Base-by-base conservation (phyloP, 2,329 filamentous ascomycete species). In the Westerdykella sp. region DNA sequence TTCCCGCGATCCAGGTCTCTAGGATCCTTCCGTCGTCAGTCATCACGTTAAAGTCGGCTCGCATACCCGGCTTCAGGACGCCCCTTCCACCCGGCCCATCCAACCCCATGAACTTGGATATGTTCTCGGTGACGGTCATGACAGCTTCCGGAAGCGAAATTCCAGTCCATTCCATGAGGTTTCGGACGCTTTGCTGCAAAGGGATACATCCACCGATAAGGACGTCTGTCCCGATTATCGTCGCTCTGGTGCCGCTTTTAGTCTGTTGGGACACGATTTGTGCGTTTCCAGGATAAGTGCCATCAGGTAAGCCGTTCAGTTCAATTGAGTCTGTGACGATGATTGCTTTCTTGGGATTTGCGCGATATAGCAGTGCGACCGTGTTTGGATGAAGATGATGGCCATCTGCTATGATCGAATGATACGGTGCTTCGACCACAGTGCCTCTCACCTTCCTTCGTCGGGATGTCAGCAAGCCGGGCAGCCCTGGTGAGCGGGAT, bases 301-400 rank as follows among this genome's bases (percentile, higher is more conserved):
- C 76, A 41, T 79, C 73, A 0, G 69, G 65, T 1, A 78, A 62
- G 6, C 73, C 74, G 9, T 73, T 73, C 3, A 79, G 68, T 53
- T 79, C 76, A 49, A 77, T 76, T 41, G 67, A 71, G 57, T 79
- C 76, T 1, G 75, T 78, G 45, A 78, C 70, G 37, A 77, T 57
- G 38, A 79, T 74, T 47, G 72, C 72, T 45, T 71, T 70, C 12
- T 56, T 47, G 1, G 73, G 73, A 25, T 71, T 70, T 2, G 71
- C 57, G 16, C 69, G 67, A 55, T 75, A 71, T 3, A 77, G 69
- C 25, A 79, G 63, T 0, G 69, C 69, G 0, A 74, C 66, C 1
- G 77, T 69, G 13, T 62, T 58, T 1, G 75, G 74, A 49, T 79
- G 75, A 3, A 79, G 58, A 46, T 79, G 77, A 40, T 77, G 69